These are phyloP conservation scores for Entomophthora muscae DNA, from an alignment of 371 early-diverging fungal species.

Conservation along the genomic window DNA sequence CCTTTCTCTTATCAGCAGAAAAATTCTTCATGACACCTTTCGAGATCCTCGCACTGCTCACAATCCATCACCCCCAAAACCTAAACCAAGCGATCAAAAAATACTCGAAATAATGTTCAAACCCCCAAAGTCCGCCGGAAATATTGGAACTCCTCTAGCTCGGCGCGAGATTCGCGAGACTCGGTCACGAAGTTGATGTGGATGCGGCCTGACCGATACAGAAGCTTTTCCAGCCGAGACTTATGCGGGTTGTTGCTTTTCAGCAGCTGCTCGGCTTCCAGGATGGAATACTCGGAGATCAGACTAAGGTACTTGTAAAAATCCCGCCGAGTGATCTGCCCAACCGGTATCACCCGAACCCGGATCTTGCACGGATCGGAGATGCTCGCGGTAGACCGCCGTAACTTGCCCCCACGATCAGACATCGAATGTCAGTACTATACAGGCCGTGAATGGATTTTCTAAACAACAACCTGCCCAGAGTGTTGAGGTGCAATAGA, in stretches of 20 bases:
- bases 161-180: not conserved
- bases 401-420: not conserved
- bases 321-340: not conserved
- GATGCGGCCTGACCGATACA: not conserved
- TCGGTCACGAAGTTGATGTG: not conserved
- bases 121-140: not conserved
- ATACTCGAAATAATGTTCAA: not conserved
- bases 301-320: not conserved
- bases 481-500: no score
- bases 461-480: no score
- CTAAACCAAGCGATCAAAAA: not conserved
- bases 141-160: not conserved
- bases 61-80: slow-evolving; percentile 4
- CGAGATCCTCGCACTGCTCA: not conserved
- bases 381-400: not conserved
- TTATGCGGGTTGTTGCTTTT: not conserved
- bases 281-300: not conserved
- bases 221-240: not conserved
- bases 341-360: not conserved
- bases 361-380: not conserved
- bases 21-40: not conserved
- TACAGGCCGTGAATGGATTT: no score
- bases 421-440: no score
- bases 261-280: not conserved
- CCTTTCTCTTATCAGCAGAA: not conserved